Base-by-base conservation (phyloP, 495 filamentous ascomycete species). In the Bombardia bombarda region DNA sequence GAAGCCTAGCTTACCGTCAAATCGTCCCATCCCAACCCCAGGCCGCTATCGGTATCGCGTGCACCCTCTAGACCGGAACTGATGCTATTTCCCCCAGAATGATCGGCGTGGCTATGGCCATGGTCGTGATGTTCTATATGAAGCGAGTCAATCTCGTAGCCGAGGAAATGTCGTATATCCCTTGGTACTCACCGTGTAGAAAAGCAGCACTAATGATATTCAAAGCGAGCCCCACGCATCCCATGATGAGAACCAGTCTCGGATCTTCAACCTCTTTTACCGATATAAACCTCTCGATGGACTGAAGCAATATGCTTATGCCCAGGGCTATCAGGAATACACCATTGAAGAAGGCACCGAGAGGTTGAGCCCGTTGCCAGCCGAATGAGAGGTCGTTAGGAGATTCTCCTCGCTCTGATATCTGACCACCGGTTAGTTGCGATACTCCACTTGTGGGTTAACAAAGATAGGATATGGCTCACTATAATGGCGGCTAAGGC, bases 261-360 rank as follows among this genome's bases (percentile, higher is more conserved):
- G 88, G 85, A 33, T 89, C 78, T 26, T 79, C 73, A 38, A 96
- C 43, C 55, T 57, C 55, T 41, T 66, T 49, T 19, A 71, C 37
- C 4, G 55, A 53, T 28, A 94, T 77, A 56, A 97, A 82, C 50
- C 90, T 73, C 63, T 95, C 87, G 43, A 94, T 80, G 2, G 90
- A 87, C 52, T 96, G 90, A 30, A 97, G 68, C 58, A 95, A 87
- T 55, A 97, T 95, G 42, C 89, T 88, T 43, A 95, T 56, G 46
- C 89, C 94, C 6, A 97, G 70, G 0, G 90, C 90, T 39, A 96
- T 77, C 41, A 97, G 74, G 60, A 96, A 95, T n/a, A 93, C 85
- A 22, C 90, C 90, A 55, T 97, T 97, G 55, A 94, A 81, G 46
- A 97, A 75, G n/a, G 90, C 88, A 52, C 90, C 90, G 2, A 97